These are phyloP conservation scores for Cylindricascospora bacillispora DNA, from an alignment of 1,139 yeast genomes.

Conservation along the genomic window DNA sequence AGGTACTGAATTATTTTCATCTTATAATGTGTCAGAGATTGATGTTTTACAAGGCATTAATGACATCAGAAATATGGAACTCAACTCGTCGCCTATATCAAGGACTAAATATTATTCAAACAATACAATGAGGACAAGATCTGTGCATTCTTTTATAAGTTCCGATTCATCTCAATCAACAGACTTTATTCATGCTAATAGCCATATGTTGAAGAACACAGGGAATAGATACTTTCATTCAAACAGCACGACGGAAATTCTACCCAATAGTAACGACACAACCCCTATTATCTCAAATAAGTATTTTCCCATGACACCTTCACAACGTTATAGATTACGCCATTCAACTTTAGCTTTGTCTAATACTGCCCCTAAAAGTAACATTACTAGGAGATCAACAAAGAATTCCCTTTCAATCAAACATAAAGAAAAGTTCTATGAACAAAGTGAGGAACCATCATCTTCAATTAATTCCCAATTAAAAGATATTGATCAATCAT, in stretches of 20 bases:
- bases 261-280: conserved; percentile 5
- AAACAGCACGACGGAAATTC: conserved; percentile 14
- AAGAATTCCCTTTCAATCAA: too few relatives aligned
- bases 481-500: conserved; percentile 20
- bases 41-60: too few relatives aligned
- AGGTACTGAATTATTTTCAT: conserved; percentile 13
- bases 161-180: neutral
- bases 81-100: too few relatives aligned
- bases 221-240: conserved; percentile 7
- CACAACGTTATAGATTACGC: conserved; percentile 28
- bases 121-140: too few relatives aligned
- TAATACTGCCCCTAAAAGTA: conserved; percentile 21
- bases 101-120: too few relatives aligned
- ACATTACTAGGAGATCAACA: too few relatives aligned
- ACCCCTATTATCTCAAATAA: neutral
- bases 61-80: too few relatives aligned
- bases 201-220: too few relatives aligned
- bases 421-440: conserved; percentile 30
- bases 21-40: too few relatives aligned
- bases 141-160: neutral
- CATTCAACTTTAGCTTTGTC: conserved; percentile 27
- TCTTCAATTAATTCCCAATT: neutral
- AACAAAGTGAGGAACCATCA: conserved; percentile 25
- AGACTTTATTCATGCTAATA: too few relatives aligned
- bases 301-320: conserved; percentile 26